Base-by-base conservation (phyloP, 2,329 filamentous ascomycete genomes). In the Byssoonygena ceratinophila region DNA sequence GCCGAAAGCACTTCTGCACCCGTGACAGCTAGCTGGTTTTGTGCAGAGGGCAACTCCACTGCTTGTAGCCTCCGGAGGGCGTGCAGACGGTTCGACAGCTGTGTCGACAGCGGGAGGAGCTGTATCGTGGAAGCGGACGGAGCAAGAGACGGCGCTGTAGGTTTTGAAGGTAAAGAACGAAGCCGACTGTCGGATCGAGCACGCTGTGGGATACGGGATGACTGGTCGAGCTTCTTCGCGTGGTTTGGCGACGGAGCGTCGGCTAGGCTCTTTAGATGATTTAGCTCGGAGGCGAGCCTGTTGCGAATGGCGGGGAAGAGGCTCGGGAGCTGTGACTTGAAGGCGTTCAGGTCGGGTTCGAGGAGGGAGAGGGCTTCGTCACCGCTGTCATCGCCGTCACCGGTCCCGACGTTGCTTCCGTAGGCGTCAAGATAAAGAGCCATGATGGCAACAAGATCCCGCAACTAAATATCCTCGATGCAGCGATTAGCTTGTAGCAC, bases 371-470 rank as follows among this genome's bases (percentile, higher is more conserved):
- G 58, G 7, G 59, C 57, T 27, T 66, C 58, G 22, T 62, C 59
- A 46, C 25, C 39, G 43, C 44, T 29, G 20, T 50, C 46, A 18
- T 49, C 39, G 25, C 39, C 25, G 43, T 34, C 41, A 22, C 14
- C 23, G 11, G 40, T 14, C 11, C 34, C 34, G 23, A 55, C 47
- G 11, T 63, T 57, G 31, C 32, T 18, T 20, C 20, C 14, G 4
- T n/a, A n/a, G 53, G 37, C 14, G 59, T 52, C 63, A 5, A 71
- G 60, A 41, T 68, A 71, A n/a, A 71, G 57, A 1, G 63, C 59
- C 46, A 68, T 64, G n/a, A 70, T 59, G 29, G 63, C 61, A 18
- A 68, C 57, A 9, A 61, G 62, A 45, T 69, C 65, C 27, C 64
- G 67, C 52, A 61, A 62, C 68, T 71, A 47, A 55, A 29, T 29